Conservation (phyloP, 2,329 filamentous ascomycete genomes). For the Trichoderma hamatum region DNA sequence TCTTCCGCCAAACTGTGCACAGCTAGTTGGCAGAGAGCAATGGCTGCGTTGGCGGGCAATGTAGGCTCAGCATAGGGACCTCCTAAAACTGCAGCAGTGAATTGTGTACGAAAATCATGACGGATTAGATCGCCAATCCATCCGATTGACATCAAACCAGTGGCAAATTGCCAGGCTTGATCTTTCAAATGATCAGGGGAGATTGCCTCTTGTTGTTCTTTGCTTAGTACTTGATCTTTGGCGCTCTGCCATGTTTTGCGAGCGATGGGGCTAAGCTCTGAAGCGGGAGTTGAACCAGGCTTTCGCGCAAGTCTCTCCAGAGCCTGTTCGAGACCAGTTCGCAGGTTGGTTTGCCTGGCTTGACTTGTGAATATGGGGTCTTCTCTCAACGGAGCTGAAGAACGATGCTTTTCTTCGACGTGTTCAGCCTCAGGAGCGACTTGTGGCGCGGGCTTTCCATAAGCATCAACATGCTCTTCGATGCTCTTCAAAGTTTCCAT, state of each 20-base stretch:
- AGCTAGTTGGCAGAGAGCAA: constrained; percentile 68
- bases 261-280: constrained; percentile 54
- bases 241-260: constrained; percentile 54
- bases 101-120: constrained; percentile 66
- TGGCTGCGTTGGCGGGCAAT: constrained; percentile 71
- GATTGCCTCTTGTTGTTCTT: constrained; percentile 58
- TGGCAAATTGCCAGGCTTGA: constrained; percentile 52
- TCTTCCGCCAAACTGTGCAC: constrained; percentile 79
- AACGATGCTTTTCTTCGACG: constrained; percentile 40
- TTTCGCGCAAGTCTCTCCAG: constrained; percentile 49
- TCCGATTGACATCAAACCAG: constrained; percentile 50
- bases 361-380: constrained; percentile 51
- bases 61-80: constrained; percentile 70
- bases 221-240: constrained; percentile 52
- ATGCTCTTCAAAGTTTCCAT: constrained; percentile 70
- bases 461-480: constrained; percentile 66
- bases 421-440: constrained; percentile 39
- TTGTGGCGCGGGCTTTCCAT: constrained; percentile 50
- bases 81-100: constrained; percentile 71
- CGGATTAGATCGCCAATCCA: constrained; percentile 70
- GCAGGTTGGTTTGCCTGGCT: constrained; percentile 43
- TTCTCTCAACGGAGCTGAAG: constrained; percentile 47
- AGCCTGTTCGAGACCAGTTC: constrained; percentile 50
- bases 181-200: constrained; percentile 53
- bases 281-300: constrained; percentile 52